Percentiles rank a stretch among this genome's conserved stretches.
These are phyloP conservation scores for Fusarium keratoplasticum DNA, from an alignment of 2,329 filamentous ascomycete genomes.

Conservation along the genomic window DNA sequence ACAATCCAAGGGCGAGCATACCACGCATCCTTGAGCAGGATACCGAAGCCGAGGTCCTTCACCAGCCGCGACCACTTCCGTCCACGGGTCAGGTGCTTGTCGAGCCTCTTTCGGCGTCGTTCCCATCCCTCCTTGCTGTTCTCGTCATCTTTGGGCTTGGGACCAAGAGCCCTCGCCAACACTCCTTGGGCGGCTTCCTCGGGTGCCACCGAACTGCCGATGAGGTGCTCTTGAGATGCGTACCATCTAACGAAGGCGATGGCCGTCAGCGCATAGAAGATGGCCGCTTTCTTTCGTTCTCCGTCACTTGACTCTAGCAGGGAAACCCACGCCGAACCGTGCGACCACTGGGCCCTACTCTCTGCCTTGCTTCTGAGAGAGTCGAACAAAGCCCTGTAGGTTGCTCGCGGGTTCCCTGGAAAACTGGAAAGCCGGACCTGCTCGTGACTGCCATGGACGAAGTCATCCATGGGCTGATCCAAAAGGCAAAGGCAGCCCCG, in stretches of 20 bases:
- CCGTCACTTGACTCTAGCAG: background rate
- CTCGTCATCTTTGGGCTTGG: constrained; percentile 2
- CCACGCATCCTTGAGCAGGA: background rate
- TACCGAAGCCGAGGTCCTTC: background rate
- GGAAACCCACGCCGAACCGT: background rate
- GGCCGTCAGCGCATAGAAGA: background rate
- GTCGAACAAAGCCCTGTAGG: background rate
- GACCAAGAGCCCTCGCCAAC: background rate
- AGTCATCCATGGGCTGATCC: background rate
- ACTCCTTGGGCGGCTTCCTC: background rate
- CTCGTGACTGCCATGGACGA: background rate
- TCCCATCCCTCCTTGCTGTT: background rate
- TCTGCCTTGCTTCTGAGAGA: background rate
- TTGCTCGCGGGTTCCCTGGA: background rate
- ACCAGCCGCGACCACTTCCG: constrained; percentile 13
- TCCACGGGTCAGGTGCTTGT: constrained; percentile 3
- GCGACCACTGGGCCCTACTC: background rate
- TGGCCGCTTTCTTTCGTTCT: background rate
- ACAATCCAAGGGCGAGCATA: background rate
- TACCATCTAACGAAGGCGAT: background rate
- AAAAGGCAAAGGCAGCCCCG: background rate
- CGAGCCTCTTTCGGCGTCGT: constrained; percentile 2
- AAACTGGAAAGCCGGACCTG: background rate
- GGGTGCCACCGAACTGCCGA: background rate
- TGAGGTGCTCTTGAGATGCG: background rate